Base-by-base conservation (phyloP, 768 basidiomycete species). In the Gloeostereum incarnatum region DNA sequence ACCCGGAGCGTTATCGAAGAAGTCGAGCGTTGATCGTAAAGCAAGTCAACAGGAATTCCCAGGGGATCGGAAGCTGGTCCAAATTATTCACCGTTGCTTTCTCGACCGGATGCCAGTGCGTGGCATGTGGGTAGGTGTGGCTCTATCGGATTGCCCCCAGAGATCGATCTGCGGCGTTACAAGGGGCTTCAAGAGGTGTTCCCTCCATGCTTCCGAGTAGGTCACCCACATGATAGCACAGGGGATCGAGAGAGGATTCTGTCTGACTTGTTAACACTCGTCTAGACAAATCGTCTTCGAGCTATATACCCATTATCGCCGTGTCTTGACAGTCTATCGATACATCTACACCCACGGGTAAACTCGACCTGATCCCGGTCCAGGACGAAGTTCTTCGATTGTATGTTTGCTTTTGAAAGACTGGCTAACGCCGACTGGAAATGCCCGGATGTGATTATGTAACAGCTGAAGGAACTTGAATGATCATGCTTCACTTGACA, bases 311-410 rank as follows among this genome's bases (percentile, higher is more conserved):
- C 27, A 30, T 2, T 39, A 59, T 44, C 42, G 72, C 13, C 64
- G 71, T 14, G 66, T 72, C 5, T 54, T 73, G 71, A 6, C 66
- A 65, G 35, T 65, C 68, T 1, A 68, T 73, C 56, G 53, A 59
- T 36, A 71, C 70, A 0, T 67, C 69, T 0, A 68, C 69, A 0
- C 64, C 65, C 5, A 53, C 72, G 32, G 66, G 68, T n/a, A 52
- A 50, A 7, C 54, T 72, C 5, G 61, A 72, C 42, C 60, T 70
- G 67, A 51, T 72, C 6, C 64, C 66, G 10, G 40, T 70, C 9
- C 41, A 59, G 13, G 49, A 59, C n/a, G n/a, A n/a, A n/a, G 5
- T 63, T 71, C 48, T 61, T 70, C 18, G 44, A 52, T 23, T 72
- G 71, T 71, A 45, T 20, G 68, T 17, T 22, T 29, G 10, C 16